These are phyloP conservation scores for Boletus coccyginus DNA, from an alignment of 768 basidiomycete genomes.

Conservation along the genomic window DNA sequence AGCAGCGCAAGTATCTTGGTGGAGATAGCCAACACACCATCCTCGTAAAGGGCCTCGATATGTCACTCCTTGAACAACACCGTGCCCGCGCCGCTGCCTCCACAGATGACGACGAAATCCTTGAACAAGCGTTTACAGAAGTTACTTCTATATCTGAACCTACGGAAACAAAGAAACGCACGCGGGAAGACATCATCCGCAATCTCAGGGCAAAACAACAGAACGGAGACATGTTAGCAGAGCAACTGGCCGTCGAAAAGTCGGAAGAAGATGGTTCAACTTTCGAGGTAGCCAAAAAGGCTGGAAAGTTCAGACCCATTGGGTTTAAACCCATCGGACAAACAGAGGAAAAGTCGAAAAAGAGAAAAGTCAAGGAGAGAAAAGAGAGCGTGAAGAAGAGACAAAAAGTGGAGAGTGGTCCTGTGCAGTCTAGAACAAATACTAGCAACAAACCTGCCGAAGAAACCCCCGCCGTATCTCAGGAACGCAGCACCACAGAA, in stretches of 20 bases:
- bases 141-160: slow-evolving; percentile 31
- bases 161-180: slow-evolving; percentile 57
- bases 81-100: slow-evolving; percentile 61
- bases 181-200: slow-evolving; percentile 72
- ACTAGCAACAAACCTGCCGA: background rate
- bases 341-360: slow-evolving; percentile 40
- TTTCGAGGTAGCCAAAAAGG: slow-evolving; percentile 37
- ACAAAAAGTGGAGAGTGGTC: slow-evolving; percentile 39
- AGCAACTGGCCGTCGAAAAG: slow-evolving; percentile 9
- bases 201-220: slow-evolving; percentile 67
- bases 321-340: slow-evolving; percentile 65
- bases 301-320: slow-evolving; percentile 48
- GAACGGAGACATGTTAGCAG: slow-evolving; percentile 16
- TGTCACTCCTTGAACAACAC: slow-evolving; percentile 80
- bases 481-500: background rate
- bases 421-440: slow-evolving; percentile 15
- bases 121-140: slow-evolving; percentile 72
- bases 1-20: slow-evolving; percentile 74
- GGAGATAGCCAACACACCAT: slow-evolving; percentile 85
- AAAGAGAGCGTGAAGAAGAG: slow-evolving; percentile 52
- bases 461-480: background rate
- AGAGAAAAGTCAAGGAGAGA: slow-evolving; percentile 44
- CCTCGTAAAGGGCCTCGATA: slow-evolving; percentile 87
- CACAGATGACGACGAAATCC: slow-evolving; percentile 72
- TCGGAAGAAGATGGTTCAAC: slow-evolving; percentile 19